These are phyloP conservation scores for Asterella californica DNA, from an alignment of 225 moss, liverwort and hornwort genomes.

Conservation along the genomic window DNA sequence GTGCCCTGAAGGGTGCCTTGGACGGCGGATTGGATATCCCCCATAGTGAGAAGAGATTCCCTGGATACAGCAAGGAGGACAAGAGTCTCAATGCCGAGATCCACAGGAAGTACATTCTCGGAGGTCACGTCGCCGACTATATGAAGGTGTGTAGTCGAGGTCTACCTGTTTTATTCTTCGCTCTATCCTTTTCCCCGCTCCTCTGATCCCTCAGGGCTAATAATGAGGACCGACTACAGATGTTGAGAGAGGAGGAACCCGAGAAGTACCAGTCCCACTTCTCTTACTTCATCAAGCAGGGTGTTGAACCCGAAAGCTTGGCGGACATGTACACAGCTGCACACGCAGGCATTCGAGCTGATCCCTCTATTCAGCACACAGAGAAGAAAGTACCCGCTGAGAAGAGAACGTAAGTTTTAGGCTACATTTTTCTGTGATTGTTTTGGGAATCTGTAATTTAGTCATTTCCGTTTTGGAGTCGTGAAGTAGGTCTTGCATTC, in stretches of 20 bases:
- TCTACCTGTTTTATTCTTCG: no score
- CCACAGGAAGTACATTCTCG: constrained; percentile 61
- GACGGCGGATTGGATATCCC: constrained; percentile 91
- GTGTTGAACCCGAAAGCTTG: constrained; percentile 53
- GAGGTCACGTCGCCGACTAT: constrained; percentile 85
- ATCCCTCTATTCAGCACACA: constrained; percentile 52
- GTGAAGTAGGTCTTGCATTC: neutral
- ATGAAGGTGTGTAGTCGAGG: constrained; percentile 46
- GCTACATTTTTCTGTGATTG: neutral
- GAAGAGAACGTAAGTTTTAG: constrained; percentile 55
- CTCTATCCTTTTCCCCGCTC: neutral
- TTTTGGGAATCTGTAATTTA: neutral
- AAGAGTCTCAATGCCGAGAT: constrained; percentile 72
- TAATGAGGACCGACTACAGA: constrained; percentile 22
- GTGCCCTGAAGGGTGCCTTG: constrained; percentile 64
- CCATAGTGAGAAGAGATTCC: constrained; percentile 89
- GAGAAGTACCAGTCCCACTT: constrained; percentile 69
- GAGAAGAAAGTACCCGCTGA: constrained; percentile 59
- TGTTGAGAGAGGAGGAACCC: constrained; percentile 64
- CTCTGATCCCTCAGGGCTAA: neutral
- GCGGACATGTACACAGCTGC: constrained; percentile 57
- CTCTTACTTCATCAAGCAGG: constrained; percentile 50
- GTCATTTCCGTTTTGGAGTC: neutral
- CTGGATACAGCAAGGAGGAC: constrained; percentile 80
- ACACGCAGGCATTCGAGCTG: constrained; percentile 61